These are phyloP conservation scores for Hymenoscyphus scutula DNA, from an alignment of 2,329 filamentous ascomycete genomes.

Conservation along the genomic window DNA sequence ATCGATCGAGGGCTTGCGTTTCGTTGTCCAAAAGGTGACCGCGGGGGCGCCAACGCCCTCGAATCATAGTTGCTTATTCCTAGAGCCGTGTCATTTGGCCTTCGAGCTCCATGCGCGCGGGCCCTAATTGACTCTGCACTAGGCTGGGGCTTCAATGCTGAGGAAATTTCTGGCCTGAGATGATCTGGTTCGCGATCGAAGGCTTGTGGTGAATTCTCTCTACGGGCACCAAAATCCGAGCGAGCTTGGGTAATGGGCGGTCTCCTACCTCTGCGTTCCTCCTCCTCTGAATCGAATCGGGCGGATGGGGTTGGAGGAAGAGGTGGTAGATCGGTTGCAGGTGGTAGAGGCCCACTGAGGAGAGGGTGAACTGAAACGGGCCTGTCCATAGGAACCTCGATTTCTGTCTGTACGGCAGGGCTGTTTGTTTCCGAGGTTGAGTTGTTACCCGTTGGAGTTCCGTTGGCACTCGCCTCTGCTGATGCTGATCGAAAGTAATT, in stretches of 20 bases:
- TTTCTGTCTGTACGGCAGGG: slow-evolving; percentile 51
- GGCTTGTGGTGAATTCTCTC: slow-evolving; percentile 57
- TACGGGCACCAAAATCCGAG: slow-evolving; percentile 49
- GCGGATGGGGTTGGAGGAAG: slow-evolving; percentile 8
- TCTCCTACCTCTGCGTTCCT: slow-evolving; percentile 30
- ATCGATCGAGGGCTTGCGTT: slow-evolving; percentile 61
- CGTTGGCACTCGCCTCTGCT: slow-evolving; percentile 46
- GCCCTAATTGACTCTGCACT: slow-evolving; percentile 34
- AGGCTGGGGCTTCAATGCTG: slow-evolving; percentile 25
- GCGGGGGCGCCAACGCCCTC: slow-evolving; percentile 45
- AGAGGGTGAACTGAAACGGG: slow-evolving; percentile 74
- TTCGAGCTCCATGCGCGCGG: slow-evolving; percentile 19
- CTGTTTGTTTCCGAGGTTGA: slow-evolving; percentile 37
- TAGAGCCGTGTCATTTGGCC: slow-evolving; percentile 27
- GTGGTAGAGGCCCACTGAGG: slow-evolving; percentile 50
- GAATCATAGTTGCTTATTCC: slow-evolving; percentile 37
- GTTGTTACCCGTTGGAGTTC: slow-evolving; percentile 21
- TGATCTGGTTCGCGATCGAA: slow-evolving; percentile 39
- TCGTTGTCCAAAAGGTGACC: slow-evolving; percentile 42
- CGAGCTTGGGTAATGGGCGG: slow-evolving; percentile 18
- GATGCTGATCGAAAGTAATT: slow-evolving; percentile 79
- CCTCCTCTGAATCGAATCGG: slow-evolving; percentile 22
- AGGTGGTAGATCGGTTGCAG: slow-evolving; percentile 6
- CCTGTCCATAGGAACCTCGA: slow-evolving; percentile 53
- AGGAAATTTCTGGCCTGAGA: slow-evolving; percentile 19